phyloP scores from a whole-genome alignment of 1,284 basidiomycete genomes.

The Golubevia pallescens region DNA sequence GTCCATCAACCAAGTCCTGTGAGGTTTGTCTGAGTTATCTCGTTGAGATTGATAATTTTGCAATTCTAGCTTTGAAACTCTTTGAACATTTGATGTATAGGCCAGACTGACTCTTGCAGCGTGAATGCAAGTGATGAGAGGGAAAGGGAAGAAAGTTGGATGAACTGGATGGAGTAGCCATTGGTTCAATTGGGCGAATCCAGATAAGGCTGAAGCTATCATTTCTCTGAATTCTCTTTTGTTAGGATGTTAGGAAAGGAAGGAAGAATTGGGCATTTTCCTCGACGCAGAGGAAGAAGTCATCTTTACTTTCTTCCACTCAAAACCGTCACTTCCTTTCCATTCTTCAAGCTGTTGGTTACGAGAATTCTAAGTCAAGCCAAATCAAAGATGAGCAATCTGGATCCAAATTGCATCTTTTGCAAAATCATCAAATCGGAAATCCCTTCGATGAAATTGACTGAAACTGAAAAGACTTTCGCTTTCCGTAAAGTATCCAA shows the following conservation, averaged over 20 bases:
- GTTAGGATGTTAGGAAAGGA: background rate
- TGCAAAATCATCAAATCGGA: conserved; percentile 67
- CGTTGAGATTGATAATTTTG: background rate
- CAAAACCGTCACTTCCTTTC: too few relatives aligned
- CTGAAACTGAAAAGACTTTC: conserved; percentile 64
- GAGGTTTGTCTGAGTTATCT: background rate
- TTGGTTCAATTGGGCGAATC: conserved; percentile 28
- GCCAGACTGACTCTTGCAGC: conserved; percentile 38
- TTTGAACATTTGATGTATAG: conserved; percentile 7
- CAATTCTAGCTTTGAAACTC: conserved; percentile 10
- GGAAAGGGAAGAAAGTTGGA: conserved; percentile 35
- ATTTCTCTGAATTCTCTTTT: conserved; percentile 12
- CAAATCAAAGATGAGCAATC: too few relatives aligned
- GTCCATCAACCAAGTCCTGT: conserved; percentile 18
- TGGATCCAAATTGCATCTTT: conserved; percentile 66
- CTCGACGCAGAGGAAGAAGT: too few relatives aligned
- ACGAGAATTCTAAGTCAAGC: too few relatives aligned
- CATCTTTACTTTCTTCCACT: too few relatives aligned
- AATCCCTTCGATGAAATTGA: conserved; percentile 66
- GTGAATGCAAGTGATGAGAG: conserved; percentile 35
- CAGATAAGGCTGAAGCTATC: conserved; percentile 25
- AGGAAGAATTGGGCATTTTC: too few relatives aligned
- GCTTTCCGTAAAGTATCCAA: conserved; percentile 30
- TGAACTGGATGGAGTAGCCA: conserved; percentile 26
- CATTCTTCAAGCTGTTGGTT: too few relatives aligned